Percentiles rank a stretch among this genome's conserved stretches.
Evolutionary conservation across 1,284 basidiomycete species (phyloP).

Genomic region (Amylostereum chailletii): DNA sequence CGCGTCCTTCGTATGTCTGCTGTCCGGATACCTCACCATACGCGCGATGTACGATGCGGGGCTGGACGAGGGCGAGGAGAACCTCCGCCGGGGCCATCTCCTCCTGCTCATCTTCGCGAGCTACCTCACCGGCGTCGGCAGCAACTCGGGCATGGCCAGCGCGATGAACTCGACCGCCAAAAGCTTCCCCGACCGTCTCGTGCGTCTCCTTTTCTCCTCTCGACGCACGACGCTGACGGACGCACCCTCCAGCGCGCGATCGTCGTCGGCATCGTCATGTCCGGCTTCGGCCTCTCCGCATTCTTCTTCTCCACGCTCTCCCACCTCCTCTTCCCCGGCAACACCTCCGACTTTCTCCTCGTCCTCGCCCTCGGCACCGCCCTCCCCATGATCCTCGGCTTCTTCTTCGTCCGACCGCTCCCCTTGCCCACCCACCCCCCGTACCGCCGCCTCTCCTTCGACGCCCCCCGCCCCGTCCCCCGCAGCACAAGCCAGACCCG

Average conservation of each 20-base stretch:
- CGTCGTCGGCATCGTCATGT: conserved; percentile 65
- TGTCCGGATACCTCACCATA: conserved; percentile 62
- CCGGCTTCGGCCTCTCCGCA: conserved; percentile 80
- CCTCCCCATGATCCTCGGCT: conserved; percentile 59
- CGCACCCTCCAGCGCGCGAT: conserved; percentile 46
- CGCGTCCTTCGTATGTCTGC: conserved; percentile 39
- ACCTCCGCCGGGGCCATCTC: conserved; percentile 21
- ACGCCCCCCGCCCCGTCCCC: not conserved
- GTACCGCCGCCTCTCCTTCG: conserved; percentile 7
- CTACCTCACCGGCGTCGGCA: conserved; percentile 54
- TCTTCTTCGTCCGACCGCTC: conserved; percentile 53
- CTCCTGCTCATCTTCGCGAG: conserved; percentile 36
- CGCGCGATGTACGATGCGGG: conserved; percentile 51
- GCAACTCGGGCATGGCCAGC: conserved; percentile 46
- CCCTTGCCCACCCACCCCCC: conserved; percentile 28
- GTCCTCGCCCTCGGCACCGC: conserved; percentile 67
- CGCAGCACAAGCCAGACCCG: not conserved
- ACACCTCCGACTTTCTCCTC: conserved; percentile 62
- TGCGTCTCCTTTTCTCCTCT: conserved; percentile 20
- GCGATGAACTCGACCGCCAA: conserved; percentile 61
- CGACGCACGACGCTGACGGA: not conserved
- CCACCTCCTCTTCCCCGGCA: conserved; percentile 57
- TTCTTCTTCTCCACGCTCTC: conserved; percentile 71
- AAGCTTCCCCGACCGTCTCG: conserved; percentile 45
- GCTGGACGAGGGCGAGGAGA: conserved; percentile 19